These are phyloP conservation scores for Globisporangium uncinulatum DNA, from an alignment of 352 stramenopile species.

Conservation along the genomic window DNA sequence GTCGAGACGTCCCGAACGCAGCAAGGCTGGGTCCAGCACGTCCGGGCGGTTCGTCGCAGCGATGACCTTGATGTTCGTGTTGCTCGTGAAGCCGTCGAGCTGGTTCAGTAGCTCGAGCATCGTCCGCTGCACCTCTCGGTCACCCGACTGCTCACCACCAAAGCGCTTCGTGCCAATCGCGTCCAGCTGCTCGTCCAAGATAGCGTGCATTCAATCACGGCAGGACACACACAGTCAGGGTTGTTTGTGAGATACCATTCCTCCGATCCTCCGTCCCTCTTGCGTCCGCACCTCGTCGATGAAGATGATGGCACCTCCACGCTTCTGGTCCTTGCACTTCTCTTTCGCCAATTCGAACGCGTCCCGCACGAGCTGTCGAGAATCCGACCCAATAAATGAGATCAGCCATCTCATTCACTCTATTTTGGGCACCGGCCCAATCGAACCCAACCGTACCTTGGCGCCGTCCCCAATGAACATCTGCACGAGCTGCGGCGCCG, in stretches of 20 bases:
- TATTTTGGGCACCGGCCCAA: too few relatives aligned
- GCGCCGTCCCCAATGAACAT: slow-evolving; percentile 99
- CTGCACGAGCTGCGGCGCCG: slow-evolving; percentile 96
- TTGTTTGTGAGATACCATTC: not conserved
- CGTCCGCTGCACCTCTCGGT: slow-evolving; percentile 97
- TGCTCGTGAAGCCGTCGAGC: slow-evolving; percentile 97
- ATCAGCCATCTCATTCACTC: too few relatives aligned
- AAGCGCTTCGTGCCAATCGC: slow-evolving; percentile 98
- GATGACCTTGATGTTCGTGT: slow-evolving; percentile 99
- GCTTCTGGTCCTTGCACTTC: slow-evolving; percentile 89
- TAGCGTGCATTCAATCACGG: not conserved
- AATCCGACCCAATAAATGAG: not conserved
- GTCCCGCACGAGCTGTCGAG: slow-evolving; percentile 92
- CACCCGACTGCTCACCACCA: slow-evolving; percentile 94
- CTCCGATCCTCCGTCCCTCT: too few relatives aligned
- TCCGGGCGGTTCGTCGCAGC: slow-evolving; percentile 96
- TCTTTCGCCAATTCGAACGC: slow-evolving; percentile 96
- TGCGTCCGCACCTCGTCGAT: slow-evolving; percentile 92
- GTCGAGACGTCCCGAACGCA: slow-evolving; percentile 91
- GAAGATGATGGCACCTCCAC: slow-evolving; percentile 97
- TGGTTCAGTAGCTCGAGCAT: slow-evolving; percentile 99
- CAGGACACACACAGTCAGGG: not conserved
- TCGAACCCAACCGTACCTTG: slow-evolving; percentile 31
- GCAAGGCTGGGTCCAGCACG: slow-evolving; percentile 95
- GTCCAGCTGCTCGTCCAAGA: slow-evolving; percentile 75